Conservation (phyloP, 192 early-diverging fungal species). For the Gamsiella multidivaricata region DNA sequence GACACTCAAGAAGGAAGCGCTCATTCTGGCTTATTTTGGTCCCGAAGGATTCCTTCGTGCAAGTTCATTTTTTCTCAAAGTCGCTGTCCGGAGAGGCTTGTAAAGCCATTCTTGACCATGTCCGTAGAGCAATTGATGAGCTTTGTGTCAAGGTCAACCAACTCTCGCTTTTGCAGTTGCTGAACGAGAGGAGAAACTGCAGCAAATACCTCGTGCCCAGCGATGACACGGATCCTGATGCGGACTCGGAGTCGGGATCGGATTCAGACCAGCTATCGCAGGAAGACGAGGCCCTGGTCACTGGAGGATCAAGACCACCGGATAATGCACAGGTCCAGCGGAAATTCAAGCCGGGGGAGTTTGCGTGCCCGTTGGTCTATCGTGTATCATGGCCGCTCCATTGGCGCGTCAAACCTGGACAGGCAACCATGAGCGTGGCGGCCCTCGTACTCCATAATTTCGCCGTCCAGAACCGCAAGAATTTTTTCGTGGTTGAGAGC, state of each 20-base stretch:
- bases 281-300: constrained; percentile 62
- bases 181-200: constrained; percentile 71
- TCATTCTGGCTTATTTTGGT: constrained; percentile 76
- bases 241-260: constrained; percentile 42
- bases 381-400: constrained; percentile 74
- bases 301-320: constrained; percentile 15
- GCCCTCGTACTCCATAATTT: constrained; percentile 64
- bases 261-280: constrained; percentile 65
- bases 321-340: constrained; percentile 34
- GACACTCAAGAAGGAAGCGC: constrained; percentile 27
- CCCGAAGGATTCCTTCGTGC: constrained; percentile 61
- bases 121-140: constrained; percentile 65
- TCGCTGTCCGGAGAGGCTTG: constrained; percentile 61
- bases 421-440: constrained; percentile 71
- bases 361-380: constrained; percentile 77
- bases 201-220: constrained; percentile 60
- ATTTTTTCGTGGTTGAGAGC: constrained; percentile 76
- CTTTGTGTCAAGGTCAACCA: constrained; percentile 76
- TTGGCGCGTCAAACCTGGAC: constrained; percentile 75
- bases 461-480: constrained; percentile 76
- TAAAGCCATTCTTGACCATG: constrained; percentile 62
- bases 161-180: constrained; percentile 65
- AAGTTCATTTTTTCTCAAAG: constrained; percentile 79
- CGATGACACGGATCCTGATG: constrained; percentile 23
- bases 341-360: constrained; percentile 70